These are phyloP conservation scores for Isoetes engelmannii DNA, from an alignment of 83 land plant species.

Conservation along the genomic window DNA sequence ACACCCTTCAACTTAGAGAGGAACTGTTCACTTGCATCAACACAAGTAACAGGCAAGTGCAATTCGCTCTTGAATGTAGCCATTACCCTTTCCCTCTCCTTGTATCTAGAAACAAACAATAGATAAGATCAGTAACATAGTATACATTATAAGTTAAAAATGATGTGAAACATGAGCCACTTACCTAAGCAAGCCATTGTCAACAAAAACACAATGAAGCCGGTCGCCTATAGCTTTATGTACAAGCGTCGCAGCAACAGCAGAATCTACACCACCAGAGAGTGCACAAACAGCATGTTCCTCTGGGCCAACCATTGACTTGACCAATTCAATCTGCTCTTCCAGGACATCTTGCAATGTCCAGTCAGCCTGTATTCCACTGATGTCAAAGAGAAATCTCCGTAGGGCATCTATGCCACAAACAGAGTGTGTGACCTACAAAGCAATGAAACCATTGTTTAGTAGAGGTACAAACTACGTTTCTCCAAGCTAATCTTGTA, in stretches of 20 bases:
- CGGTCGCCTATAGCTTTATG: constrained; percentile 91
- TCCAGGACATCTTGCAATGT: constrained; percentile 68
- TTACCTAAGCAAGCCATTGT: constrained; percentile 88
- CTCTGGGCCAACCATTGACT: constrained; percentile 49
- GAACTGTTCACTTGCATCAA: constrained; percentile 76
- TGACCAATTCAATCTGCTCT: constrained; percentile 63
- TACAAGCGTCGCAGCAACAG: constrained; percentile 93
- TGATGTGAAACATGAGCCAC: neutral
- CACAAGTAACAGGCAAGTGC: constrained; percentile 83
- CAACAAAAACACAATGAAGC: constrained; percentile 92
- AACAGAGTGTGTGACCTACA: constrained; percentile 84
- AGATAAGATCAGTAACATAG: neutral
- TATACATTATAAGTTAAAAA: too few relatives aligned
- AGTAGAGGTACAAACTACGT: too few relatives aligned
- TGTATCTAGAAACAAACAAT: constrained; percentile 42
- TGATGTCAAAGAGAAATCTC: constrained; percentile 65
- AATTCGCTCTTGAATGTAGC: constrained; percentile 71
- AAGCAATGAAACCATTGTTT: too few relatives aligned
- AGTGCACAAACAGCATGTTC: constrained; percentile 92
- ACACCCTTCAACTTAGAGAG: constrained; percentile 87
- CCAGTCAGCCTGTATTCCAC: constrained; percentile 70
- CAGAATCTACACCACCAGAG: constrained; percentile 95
- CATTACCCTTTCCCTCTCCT: constrained; percentile 88
- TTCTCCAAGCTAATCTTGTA: too few relatives aligned
- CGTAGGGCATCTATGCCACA: constrained; percentile 65